Conservation (phyloP, 1,139 yeast species). For the Lodderomyces pseudojiufengensis region DNA sequence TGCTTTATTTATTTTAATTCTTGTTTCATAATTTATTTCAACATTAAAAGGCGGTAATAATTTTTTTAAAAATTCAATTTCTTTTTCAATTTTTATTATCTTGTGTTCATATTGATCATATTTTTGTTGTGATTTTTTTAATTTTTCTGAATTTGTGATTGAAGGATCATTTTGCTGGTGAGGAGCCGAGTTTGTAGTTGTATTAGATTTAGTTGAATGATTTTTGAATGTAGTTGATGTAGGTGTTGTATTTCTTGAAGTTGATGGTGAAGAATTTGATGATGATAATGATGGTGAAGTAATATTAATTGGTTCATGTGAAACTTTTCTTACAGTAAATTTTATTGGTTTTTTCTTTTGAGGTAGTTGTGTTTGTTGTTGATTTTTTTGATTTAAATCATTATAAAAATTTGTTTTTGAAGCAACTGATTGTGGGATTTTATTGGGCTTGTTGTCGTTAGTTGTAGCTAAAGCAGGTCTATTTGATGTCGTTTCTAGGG, state of each 20-base stretch:
- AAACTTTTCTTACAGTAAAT: constrained; percentile 43
- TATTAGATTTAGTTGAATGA: not conserved
- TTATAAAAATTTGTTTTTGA: constrained; percentile 13
- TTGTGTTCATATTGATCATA: constrained; percentile 34
- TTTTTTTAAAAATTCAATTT: constrained; percentile 35
- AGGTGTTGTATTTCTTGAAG: not conserved
- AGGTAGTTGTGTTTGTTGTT: constrained; percentile 7
- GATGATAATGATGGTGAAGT: constrained; percentile 3
- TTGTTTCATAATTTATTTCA: constrained; percentile 42
- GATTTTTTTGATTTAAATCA: constrained; percentile 6
- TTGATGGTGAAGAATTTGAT: not conserved
- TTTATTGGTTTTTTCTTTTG: constrained; percentile 29
- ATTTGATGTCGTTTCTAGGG: not conserved
- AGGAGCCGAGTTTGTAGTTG: constrained; percentile 1
- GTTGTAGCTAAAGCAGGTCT: not conserved
- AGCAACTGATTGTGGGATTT: constrained; percentile 12
- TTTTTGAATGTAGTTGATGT: not conserved
- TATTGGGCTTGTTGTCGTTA: not conserved
- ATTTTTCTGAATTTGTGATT: constrained; percentile 7
- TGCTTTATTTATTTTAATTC: constrained; percentile 41
- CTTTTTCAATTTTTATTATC: constrained; percentile 40
- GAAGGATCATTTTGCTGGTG: not conserved
- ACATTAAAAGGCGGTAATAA: constrained; percentile 46
- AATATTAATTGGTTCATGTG: constrained; percentile 28
- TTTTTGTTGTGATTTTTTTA: constrained; percentile 26